phyloP scores from a whole-genome alignment of 2,329 filamentous ascomycete genomes.

The Clarireedia hainanense region DNA sequence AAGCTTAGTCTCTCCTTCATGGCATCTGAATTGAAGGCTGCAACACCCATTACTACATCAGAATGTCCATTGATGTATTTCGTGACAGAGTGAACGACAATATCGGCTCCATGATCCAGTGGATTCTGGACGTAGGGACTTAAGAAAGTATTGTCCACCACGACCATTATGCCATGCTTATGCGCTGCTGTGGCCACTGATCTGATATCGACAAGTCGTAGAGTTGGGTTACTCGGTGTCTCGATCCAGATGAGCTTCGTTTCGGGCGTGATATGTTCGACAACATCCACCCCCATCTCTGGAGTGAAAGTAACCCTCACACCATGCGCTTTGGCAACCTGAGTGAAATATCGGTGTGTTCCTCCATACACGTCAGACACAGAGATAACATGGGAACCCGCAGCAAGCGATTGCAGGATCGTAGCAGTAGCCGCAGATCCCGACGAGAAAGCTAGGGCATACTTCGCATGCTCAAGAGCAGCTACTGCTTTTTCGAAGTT shows the following conservation, averaged over 20 bases:
- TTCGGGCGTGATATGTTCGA: conserved; percentile 73
- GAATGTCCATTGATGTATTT: conserved; percentile 99
- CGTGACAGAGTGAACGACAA: conserved; percentile 91
- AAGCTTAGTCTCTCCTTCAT: conserved; percentile 74
- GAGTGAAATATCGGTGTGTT: conserved; percentile 97
- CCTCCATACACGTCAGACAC: conserved; percentile 97
- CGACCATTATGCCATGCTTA: conserved; percentile 80
- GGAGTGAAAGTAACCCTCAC: conserved; percentile 93
- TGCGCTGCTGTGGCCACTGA: conserved; percentile 79
- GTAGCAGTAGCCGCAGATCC: conserved; percentile 90
- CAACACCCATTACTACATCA: conserved; percentile 96
- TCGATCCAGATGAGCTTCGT: conserved; percentile 98
- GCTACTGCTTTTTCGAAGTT: conserved; percentile 93
- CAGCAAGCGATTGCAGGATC: conserved; percentile 85
- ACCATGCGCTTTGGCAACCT: conserved; percentile 89
- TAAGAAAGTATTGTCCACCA: conserved; percentile 99
- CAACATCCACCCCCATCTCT: conserved; percentile 82
- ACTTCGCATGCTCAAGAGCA: conserved; percentile 83
- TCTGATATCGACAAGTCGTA: conserved; percentile 86
- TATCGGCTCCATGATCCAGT: conserved; percentile 88
- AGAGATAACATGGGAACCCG: conserved; percentile 88
- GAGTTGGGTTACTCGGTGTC: conserved; percentile 86
- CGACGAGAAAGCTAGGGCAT: conserved; percentile 89
- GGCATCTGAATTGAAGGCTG: conserved; percentile 82
- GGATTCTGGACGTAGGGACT: conserved; percentile 96